Base-by-base conservation (phyloP, 768 basidiomycete species). In the Epithele typhae region DNA sequence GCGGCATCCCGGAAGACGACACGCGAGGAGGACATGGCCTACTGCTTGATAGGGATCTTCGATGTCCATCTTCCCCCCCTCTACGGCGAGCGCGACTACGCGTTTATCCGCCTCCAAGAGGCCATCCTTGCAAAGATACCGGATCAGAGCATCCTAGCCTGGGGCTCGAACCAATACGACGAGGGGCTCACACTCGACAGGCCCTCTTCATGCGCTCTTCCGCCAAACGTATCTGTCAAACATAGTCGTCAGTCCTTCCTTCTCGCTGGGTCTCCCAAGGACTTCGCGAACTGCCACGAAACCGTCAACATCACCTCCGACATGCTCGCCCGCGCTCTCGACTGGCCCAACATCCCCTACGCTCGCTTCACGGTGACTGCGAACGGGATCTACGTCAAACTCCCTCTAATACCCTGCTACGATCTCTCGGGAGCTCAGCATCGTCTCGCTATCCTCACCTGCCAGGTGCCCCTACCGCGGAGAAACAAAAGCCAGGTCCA, bases 1-100 rank as follows among this genome's bases (percentile, higher is more conserved):
- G 48, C 35, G 2, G 37, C 17, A 25, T 24, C 37, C 25, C 48
- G 43, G 4, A 21, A 18, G 14, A 24, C 22, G 14, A 35, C 23
- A 15, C 9, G 8, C n/a, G 1, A 11, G 4, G 40, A 40, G 9
- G 35, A 19, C 17, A 25, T 11, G 23, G 44, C 44, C 10, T 45
- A 45, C 25, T 45, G 33, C 15, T 36, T 45, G 15, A n/a, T 45
- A 10, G 44, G 44, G 11, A 36, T 45, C 22, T 45, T 45, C 25
- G 23, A 33, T 27, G 25, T 45, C 33, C 17, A 25, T 18, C 22
- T 45, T 15, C 11, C 34, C 4, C 32, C 25, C 10, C 18, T 19
- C 17, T 45, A 45, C 25, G 44, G 44, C 10, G 44, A 45, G 30
- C 35, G 43, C 6, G 30, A 15, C 8, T 12, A 5, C 7, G 35